Percentiles rank a stretch among this genome's conserved stretches.
Evolutionary conservation across 345 rosid species (phyloP).

Genomic region (Isatis tinctoria): DNA sequence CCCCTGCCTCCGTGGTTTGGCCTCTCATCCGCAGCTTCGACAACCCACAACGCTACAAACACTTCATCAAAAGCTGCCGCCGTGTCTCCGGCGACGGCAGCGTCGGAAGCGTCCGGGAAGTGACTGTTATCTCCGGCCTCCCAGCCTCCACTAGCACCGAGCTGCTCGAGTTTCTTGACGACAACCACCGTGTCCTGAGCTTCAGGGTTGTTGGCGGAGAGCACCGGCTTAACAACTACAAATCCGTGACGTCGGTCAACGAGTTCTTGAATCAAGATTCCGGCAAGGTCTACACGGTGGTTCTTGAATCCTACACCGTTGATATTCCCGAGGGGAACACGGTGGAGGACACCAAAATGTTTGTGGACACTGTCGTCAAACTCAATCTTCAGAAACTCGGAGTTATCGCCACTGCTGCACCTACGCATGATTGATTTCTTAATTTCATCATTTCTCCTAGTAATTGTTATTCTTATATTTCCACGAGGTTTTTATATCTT

Average conservation of each 20-base stretch:
- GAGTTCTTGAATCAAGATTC: constrained; percentile 42
- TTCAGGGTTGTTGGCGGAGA: constrained; percentile 83
- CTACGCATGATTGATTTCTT: not conserved
- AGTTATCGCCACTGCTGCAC: constrained; percentile 38
- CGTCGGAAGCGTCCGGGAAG: constrained; percentile 71
- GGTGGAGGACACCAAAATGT: constrained; percentile 76
- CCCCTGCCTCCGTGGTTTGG: constrained; percentile 62
- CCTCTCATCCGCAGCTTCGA: constrained; percentile 61
- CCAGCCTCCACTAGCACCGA: constrained; percentile 95
- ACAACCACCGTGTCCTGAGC: constrained; percentile 60
- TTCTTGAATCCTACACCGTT: constrained; percentile 71
- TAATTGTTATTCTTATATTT: not conserved
- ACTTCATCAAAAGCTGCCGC: constrained; percentile 68
- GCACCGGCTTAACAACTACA: constrained; percentile 69
- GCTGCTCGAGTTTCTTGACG: constrained; percentile 71
- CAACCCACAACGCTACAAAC: constrained; percentile 75
- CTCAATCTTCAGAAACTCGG: constrained; percentile 84
- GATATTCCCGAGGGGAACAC: constrained; percentile 87
- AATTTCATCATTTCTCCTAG: not conserved
- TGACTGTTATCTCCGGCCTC: constrained; percentile 67
- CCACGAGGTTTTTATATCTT: not conserved
- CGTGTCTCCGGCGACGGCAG: constrained; percentile 49
- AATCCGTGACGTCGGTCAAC: constrained; percentile 72
- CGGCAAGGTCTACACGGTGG: constrained; percentile 51
- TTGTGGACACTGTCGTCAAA: constrained; percentile 87